Evolutionary conservation across 768 basidiomycete genomes (phyloP).

Genomic region (Austroboletus festivus): DNA sequence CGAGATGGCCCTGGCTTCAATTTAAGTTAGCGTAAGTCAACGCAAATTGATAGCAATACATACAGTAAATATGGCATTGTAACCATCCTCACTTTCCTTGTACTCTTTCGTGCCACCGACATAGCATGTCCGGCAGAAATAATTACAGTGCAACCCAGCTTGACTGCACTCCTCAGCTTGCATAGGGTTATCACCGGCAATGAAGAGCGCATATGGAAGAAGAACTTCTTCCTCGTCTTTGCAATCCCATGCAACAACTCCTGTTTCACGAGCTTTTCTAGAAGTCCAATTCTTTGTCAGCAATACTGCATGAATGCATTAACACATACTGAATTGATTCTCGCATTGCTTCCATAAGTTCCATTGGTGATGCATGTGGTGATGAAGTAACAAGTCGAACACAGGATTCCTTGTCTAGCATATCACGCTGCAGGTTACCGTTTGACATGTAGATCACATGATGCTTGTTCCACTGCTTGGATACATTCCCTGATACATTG

Average conservation of each 20-base stretch:
- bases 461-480: conserved; percentile 38
- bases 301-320: not conserved
- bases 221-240: conserved; percentile 16
- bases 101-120: conserved; percentile 34
- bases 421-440: conserved; percentile 21
- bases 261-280: not conserved
- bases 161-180: conserved; percentile 28
- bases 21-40: not conserved
- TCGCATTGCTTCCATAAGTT: conserved; percentile 29
- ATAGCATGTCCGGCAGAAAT: conserved; percentile 39
- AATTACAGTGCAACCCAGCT: conserved; percentile 39
- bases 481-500: conserved; percentile 34
- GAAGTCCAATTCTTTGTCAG: too few species aligned
- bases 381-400: conserved; percentile 31
- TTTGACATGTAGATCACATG: conserved; percentile 33
- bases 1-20: not conserved
- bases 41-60: not conserved
- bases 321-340: conserved; percentile 21
- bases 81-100: conserved; percentile 35
- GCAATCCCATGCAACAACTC: conserved; percentile 31
- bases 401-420: conserved; percentile 31
- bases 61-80: conserved; percentile 33
- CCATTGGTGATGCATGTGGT: conserved; percentile 33
- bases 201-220: conserved; percentile 22
- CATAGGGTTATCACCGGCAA: conserved; percentile 39